These are phyloP conservation scores for Kalmusia sp. DNA, from an alignment of 2,329 filamentous ascomycete genomes.

Conservation along the genomic window DNA sequence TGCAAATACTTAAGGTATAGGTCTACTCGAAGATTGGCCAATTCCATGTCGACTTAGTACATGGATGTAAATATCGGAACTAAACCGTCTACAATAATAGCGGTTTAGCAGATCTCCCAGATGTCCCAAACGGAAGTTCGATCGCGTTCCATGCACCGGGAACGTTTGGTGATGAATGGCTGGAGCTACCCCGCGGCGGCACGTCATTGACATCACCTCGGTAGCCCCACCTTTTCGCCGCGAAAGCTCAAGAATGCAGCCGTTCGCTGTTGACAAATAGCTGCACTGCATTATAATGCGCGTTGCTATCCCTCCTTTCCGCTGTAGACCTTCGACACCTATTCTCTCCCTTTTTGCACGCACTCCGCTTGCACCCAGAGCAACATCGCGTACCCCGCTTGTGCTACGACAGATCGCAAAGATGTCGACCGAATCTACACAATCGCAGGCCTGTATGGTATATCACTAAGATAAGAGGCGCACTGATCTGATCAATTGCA, in stretches of 20 bases:
- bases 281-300: constrained; percentile 8
- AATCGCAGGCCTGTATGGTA: constrained; percentile 43
- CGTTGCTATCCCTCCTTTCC: constrained; percentile 5
- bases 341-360: constrained; percentile 6
- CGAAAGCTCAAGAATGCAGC: constrained; percentile 1
- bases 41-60: no score
- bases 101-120: no score
- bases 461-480: neutral
- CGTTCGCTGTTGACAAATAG: constrained; percentile 1
- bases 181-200: constrained; percentile 14
- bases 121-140: no score
- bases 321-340: constrained; percentile 9
- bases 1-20: no score
- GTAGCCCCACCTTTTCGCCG: constrained; percentile 10
- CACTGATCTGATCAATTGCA: constrained; percentile 20
- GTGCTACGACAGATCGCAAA: constrained; percentile 19
- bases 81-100: no score
- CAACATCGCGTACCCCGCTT: constrained; percentile 1
- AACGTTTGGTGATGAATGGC: neutral
- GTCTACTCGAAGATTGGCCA: no score
- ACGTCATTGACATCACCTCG: constrained; percentile 10
- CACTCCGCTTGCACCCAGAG: constrained; percentile 19
- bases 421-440: constrained; percentile 46
- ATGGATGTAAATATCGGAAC: no score
- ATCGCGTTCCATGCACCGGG: neutral